These are phyloP conservation scores for Lasiosphaeris hirsuta DNA, from an alignment of 495 filamentous ascomycete species.

Conservation along the genomic window DNA sequence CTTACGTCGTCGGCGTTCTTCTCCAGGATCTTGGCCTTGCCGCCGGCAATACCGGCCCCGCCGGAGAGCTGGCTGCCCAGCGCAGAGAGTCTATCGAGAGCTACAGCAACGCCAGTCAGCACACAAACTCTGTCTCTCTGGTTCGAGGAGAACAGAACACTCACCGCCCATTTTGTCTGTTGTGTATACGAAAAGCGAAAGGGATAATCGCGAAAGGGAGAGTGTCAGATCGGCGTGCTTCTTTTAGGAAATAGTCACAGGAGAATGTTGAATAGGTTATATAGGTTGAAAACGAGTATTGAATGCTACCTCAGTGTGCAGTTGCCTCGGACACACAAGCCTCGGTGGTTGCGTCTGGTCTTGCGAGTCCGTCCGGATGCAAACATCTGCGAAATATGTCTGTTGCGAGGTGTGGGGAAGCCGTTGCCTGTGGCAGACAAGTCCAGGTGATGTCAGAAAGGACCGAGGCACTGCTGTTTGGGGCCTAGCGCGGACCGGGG, in stretches of 20 bases:
- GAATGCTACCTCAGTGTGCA: too few relatives aligned
- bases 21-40: constrained; percentile 45
- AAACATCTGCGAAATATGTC: not conserved
- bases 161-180: constrained; percentile 33
- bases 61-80: constrained; percentile 47
- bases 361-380: too few relatives aligned
- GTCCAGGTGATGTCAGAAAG: constrained; percentile 38
- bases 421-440: constrained; percentile 1
- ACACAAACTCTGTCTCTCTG: not conserved
- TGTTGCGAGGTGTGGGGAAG: not conserved
- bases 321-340: not conserved
- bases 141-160: not conserved
- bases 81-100: constrained; percentile 45
- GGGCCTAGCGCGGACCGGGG: constrained; percentile 27
- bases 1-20: constrained; percentile 51
- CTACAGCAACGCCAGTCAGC: constrained; percentile 24
- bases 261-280: too few relatives aligned
- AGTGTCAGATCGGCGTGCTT: not conserved
- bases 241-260: too few relatives aligned
- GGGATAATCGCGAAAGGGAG: not conserved
- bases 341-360: too few relatives aligned
- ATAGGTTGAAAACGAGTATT: too few relatives aligned
- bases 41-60: constrained; percentile 27
- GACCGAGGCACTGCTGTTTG: constrained; percentile 35
- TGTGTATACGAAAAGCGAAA: not conserved